Percentiles rank a stretch among this genome's conserved stretches.
phyloP scores from a whole-genome alignment of 176 grass and related monocot species.

The Hsuehochloa calcarea region DNA sequence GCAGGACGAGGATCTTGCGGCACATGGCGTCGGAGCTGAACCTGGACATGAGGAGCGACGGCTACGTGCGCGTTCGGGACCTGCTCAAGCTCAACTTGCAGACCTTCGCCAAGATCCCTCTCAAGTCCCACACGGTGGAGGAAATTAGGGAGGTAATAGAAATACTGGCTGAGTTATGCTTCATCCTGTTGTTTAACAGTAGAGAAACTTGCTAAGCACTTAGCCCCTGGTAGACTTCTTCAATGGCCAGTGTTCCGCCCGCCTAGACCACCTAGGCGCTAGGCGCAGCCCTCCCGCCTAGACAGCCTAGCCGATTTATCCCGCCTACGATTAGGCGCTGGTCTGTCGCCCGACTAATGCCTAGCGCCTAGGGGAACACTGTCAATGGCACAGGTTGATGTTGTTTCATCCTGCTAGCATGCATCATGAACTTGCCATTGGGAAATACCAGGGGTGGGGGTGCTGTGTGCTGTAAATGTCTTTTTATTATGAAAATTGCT shows the following conservation, averaged over 20 bases:
- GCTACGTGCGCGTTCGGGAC: slow-evolving; percentile 69
- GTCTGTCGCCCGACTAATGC: too few species aligned
- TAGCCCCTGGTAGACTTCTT: not conserved
- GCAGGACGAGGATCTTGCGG: slow-evolving; percentile 65
- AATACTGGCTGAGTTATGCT: not conserved
- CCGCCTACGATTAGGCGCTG: too few species aligned
- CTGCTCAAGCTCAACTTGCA: slow-evolving; percentile 59
- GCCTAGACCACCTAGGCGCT: too few species aligned
- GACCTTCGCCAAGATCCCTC: slow-evolving; percentile 69
- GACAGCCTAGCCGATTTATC: too few species aligned
- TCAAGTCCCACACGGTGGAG: slow-evolving; percentile 73
- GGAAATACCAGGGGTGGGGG: not conserved
- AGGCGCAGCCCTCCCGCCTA: too few species aligned
- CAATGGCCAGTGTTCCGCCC: too few species aligned
- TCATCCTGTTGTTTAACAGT: not conserved
- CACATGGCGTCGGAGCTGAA: slow-evolving; percentile 87
- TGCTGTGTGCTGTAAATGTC: not conserved
- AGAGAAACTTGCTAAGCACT: not conserved
- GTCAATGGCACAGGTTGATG: not conserved
- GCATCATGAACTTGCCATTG: not conserved
- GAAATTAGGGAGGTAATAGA: slow-evolving; percentile 66
- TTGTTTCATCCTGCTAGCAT: not conserved
- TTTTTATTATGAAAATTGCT: not conserved
- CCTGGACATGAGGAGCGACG: slow-evolving; percentile 72
- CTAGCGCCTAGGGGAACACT: too few species aligned